Conservation (phyloP, 768 basidiomycete genomes). For the Pleurotus tuber-regium region DNA sequence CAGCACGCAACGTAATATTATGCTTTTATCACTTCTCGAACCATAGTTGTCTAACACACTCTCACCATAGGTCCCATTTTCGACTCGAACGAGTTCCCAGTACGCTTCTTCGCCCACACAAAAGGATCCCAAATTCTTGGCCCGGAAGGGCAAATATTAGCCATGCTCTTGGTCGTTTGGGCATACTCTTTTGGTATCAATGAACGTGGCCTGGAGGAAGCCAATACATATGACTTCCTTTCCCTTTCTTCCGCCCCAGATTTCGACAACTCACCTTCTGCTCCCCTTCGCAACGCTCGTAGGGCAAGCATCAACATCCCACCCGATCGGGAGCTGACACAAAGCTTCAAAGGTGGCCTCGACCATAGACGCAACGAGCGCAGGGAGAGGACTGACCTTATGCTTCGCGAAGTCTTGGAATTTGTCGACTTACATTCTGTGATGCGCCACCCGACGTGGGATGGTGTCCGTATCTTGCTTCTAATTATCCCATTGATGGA, state of each 20-base stretch:
- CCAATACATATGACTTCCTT: conserved; percentile 19
- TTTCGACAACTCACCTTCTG: conserved; percentile 12
- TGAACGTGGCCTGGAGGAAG: conserved; percentile 62
- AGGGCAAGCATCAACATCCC: conserved; percentile 8
- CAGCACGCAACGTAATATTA: conserved; percentile 70
- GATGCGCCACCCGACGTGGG: conserved; percentile 80
- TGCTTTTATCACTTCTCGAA: conserved; percentile 9
- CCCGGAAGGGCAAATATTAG: conserved; percentile 73
- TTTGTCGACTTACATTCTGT: conserved; percentile 80
- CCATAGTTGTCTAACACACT: conserved; percentile 13
- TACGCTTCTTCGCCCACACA: conserved; percentile 65
- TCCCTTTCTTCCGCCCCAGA: conserved; percentile 19
- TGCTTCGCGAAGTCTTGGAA: conserved; percentile 73
- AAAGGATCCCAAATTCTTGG: conserved; percentile 63
- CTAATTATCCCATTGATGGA: conserved; percentile 81
- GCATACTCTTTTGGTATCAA: conserved; percentile 87
- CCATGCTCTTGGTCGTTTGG: conserved; percentile 84
- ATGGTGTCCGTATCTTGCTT: conserved; percentile 78
- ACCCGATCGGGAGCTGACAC: conserved; percentile 3
- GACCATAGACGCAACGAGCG: conserved; percentile 39
- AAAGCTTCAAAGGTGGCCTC: conserved; percentile 20
- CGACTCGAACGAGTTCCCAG: conserved; percentile 56
- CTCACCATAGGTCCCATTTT: conserved; percentile 57
- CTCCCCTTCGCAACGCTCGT: conserved; percentile 12
- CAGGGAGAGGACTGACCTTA: conserved; percentile 58